These are phyloP conservation scores for Exophiala mesophila DNA, from an alignment of 2,329 filamentous ascomycete species.

Conservation along the genomic window DNA sequence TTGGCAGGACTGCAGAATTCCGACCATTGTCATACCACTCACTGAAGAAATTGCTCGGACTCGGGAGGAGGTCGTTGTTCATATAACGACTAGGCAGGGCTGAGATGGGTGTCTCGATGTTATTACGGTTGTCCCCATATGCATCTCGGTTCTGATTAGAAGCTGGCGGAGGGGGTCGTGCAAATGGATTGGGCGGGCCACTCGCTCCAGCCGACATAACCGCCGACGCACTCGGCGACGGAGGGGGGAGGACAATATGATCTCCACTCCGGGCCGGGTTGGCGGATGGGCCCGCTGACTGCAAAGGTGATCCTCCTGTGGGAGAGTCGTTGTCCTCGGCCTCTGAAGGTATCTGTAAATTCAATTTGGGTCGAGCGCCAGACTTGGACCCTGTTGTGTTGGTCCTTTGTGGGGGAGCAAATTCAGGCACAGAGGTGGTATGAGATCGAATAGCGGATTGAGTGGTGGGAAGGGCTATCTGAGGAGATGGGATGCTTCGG, in stretches of 20 bases:
- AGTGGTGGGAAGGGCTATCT: slow-evolving; percentile 38
- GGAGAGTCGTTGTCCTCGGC: slow-evolving; percentile 70
- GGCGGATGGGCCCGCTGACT: slow-evolving; percentile 43
- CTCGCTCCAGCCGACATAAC: slow-evolving; percentile 85
- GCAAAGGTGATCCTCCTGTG: slow-evolving; percentile 62
- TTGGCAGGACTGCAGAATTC: slow-evolving; percentile 75
- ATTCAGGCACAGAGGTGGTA: slow-evolving; percentile 59
- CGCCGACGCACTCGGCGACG: slow-evolving; percentile 81
- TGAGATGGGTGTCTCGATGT: slow-evolving; percentile 76
- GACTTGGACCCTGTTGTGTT: slow-evolving; percentile 61
- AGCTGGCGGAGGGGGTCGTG: slow-evolving; percentile 71
- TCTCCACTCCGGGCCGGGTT: slow-evolving; percentile 33
- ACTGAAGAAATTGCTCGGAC: slow-evolving; percentile 85
- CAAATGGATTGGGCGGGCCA: slow-evolving; percentile 93
- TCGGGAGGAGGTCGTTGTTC: slow-evolving; percentile 79
- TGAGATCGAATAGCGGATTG: slow-evolving; percentile 46
- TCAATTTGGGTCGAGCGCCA: slow-evolving; percentile 70
- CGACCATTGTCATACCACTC: slow-evolving; percentile 62
- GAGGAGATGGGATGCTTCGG: slow-evolving; percentile 34
- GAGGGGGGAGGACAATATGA: slow-evolving; percentile 78
- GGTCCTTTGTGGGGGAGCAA: slow-evolving; percentile 70
- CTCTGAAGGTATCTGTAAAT: slow-evolving; percentile 92
- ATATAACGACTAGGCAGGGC: slow-evolving; percentile 89
- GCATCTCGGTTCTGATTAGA: slow-evolving; percentile 38
- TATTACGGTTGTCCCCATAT: slow-evolving; percentile 33